Evolutionary conservation across 1,139 yeast genomes (phyloP), one percentile per base, ranked within the genome.

Genomic region (Eremothecium cymbalariae): DNA sequence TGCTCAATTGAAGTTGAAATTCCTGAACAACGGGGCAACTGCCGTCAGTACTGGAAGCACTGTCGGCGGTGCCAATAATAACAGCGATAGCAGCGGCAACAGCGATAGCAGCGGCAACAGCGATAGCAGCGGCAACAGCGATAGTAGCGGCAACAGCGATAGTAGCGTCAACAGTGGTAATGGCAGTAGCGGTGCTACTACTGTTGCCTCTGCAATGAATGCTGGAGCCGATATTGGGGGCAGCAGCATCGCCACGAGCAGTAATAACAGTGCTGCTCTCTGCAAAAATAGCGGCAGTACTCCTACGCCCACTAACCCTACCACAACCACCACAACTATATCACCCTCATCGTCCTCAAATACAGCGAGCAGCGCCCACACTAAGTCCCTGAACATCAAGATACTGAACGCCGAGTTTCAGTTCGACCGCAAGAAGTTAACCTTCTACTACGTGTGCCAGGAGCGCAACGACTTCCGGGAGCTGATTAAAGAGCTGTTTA

Each of bases 381-480:
- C 2, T 11, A 18, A 6, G 6, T 41, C 25, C 24, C 40, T 50
- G 39, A 63, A 52, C 32, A 74, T 75, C 63, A 61, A 59, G 26
- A 70, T 75, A 8, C 51, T 73, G 24, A 76, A 84, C 55, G 93
- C 94, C 2, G 98, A 90, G 61, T 90, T 85, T 57, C 98, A 90
- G 60, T 85, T 86, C 67, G 98, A 93, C 58, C 78, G 93, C 50
- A 78, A 94, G 53, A 90, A 93, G 62, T 68, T 90, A 53, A 90
- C 95, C 3, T 88, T 90, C 56, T 90, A 86, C 57, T 90, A 90
- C 62, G 52, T 57, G 32, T 61, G 67, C 23, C 75, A 74, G 47
- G 79, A 79, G 52, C 69, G 98, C 49, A 82, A 90, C 42, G 98
- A 90, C 59, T 90, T 90, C 59, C 70, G 98, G 50, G 94, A 83